Conservation (phyloP, 2,329 filamentous ascomycete species). For the Fusarium papillatum region DNA sequence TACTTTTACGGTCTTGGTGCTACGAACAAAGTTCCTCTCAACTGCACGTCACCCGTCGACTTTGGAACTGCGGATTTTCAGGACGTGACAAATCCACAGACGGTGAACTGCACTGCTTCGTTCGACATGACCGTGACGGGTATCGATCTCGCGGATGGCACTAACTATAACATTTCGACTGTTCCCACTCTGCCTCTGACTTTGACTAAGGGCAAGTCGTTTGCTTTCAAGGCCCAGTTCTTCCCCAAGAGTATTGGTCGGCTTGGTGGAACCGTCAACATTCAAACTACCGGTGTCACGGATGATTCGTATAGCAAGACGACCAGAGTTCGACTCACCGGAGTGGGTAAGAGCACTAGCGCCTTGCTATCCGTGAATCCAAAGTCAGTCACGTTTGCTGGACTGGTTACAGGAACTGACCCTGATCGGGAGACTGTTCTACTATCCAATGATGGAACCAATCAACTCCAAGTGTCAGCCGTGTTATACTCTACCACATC, state of each 20-base stretch:
- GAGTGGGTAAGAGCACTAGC: conserved; percentile 60
- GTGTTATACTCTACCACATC: conserved; percentile 59
- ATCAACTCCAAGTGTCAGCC: conserved; percentile 56
- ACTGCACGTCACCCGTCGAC: conserved; percentile 63
- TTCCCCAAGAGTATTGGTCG: conserved; percentile 56
- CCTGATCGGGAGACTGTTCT: conserved; percentile 58
- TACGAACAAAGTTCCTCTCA: conserved; percentile 65
- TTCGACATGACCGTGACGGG: conserved; percentile 57
- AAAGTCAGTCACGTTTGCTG: conserved; percentile 61
- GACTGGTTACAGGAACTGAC: conserved; percentile 60
- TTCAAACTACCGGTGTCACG: conserved; percentile 62
- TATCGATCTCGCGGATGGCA: conserved; percentile 49
- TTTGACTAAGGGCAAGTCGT: conserved; percentile 51
- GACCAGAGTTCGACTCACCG: conserved; percentile 61
- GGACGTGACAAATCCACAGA: conserved; percentile 41
- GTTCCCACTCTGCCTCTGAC: conserved; percentile 48
- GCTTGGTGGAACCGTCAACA: conserved; percentile 59
- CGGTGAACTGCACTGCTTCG: conserved; percentile 63
- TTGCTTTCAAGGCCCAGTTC: conserved; percentile 61
- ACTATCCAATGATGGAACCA: conserved; percentile 64
- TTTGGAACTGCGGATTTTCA: conserved; percentile 62
- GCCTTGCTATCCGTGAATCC: conserved; percentile 63
- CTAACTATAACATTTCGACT: conserved; percentile 53
- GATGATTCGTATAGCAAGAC: conserved; percentile 59
- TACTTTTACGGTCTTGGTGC: conserved; percentile 69